Evolutionary conservation across 257 asterid species (phyloP).

Genomic region (Solanum paucissectum): DNA sequence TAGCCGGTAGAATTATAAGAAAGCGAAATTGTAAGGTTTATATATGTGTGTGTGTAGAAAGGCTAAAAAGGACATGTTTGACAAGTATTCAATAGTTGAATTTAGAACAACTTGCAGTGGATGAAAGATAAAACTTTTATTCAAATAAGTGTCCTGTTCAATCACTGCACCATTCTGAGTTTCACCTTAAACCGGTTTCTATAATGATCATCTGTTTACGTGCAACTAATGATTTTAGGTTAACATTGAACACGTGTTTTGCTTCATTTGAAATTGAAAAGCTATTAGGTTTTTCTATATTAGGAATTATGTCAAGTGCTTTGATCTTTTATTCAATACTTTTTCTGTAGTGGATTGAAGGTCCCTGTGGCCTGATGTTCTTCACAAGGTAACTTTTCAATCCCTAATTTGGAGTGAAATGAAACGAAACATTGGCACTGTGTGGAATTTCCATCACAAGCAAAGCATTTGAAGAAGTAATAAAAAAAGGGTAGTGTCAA

Average conservation of each 20-base stretch:
- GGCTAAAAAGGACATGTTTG: background rate
- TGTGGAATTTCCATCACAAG: background rate
- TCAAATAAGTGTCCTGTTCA: background rate
- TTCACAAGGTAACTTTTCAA: background rate
- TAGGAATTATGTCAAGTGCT: background rate
- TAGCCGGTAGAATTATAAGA: background rate
- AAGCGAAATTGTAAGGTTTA: background rate
- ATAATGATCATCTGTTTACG: background rate
- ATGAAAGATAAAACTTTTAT: background rate
- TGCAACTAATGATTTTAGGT: background rate
- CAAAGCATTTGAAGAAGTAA: background rate
- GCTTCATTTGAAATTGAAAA: background rate
- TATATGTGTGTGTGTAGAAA: background rate
- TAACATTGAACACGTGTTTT: background rate
- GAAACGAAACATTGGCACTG: background rate
- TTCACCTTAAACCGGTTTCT: background rate
- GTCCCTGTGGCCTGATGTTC: background rate
- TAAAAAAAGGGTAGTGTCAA: background rate
- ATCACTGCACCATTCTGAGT: background rate
- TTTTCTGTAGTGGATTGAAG: background rate
- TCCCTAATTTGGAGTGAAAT: background rate
- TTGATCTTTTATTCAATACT: background rate
- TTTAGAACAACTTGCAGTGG: background rate
- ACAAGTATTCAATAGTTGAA: background rate
- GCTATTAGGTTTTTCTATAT: background rate